Percentiles rank a stretch among this genome's conserved stretches.
These are phyloP conservation scores for Heracleum sosnowskyi DNA, from an alignment of 129 eudicot genomes.

Conservation along the genomic window DNA sequence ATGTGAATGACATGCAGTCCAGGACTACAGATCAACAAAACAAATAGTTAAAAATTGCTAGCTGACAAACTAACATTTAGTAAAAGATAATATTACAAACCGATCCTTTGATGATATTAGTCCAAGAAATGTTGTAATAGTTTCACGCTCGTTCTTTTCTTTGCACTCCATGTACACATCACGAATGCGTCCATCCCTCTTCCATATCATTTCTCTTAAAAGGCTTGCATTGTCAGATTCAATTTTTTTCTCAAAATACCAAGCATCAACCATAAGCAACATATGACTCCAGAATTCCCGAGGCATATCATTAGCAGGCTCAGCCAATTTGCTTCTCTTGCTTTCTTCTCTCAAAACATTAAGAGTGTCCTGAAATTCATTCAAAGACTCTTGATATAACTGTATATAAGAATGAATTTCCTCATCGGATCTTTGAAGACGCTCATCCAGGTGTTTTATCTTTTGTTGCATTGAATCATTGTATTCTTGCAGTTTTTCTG, in stretches of 20 bases:
- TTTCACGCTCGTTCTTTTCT: slow-evolving; percentile 60
- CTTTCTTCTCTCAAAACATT: slow-evolving; percentile 68
- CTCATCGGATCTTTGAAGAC: slow-evolving; percentile 77
- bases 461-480: slow-evolving; percentile 84
- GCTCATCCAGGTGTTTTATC: slow-evolving; percentile 72
- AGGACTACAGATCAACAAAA: slow-evolving; percentile 45
- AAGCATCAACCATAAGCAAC: slow-evolving; percentile 81
- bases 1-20: slow-evolving; percentile 85
- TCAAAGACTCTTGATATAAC: slow-evolving; percentile 75
- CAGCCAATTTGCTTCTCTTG: slow-evolving; percentile 43
- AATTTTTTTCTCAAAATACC: slow-evolving; percentile 87
- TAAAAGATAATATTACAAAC: slow-evolving; percentile 33
- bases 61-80: slow-evolving; percentile 6
- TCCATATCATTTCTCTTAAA: slow-evolving; percentile 79
- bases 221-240: slow-evolving; percentile 51
- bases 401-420: slow-evolving; percentile 79
- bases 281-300: slow-evolving; percentile 79
- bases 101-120: slow-evolving; percentile 45
- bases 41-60: slow-evolving; percentile 9
- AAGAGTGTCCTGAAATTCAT: slow-evolving; percentile 84
- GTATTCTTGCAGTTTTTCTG: slow-evolving; percentile 65
- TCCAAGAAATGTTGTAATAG: slow-evolving; percentile 50
- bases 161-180: slow-evolving; percentile 70
- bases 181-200: slow-evolving; percentile 55
- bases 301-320: slow-evolving; percentile 74